These are phyloP conservation scores for Metschnikowia lochheadii DNA, from an alignment of 805 yeast genomes.

Conservation along the genomic window DNA sequence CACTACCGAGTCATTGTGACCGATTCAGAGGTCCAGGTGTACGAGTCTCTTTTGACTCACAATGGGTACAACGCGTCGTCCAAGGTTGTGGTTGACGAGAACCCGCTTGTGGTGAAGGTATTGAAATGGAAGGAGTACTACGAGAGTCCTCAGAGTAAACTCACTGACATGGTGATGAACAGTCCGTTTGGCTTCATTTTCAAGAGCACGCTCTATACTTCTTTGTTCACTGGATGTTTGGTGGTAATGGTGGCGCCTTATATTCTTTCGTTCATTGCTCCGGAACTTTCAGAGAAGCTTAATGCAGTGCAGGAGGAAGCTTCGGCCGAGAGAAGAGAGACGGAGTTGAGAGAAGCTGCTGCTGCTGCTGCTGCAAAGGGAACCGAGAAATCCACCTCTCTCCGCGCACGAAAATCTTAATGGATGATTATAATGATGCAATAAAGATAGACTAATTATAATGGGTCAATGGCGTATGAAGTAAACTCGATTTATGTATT, in stretches of 20 bases:
- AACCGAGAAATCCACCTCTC: background rate
- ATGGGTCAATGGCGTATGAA: too few species aligned
- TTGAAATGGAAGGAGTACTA: conserved; percentile 29
- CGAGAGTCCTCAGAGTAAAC: conserved; percentile 27
- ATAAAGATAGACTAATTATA: too few species aligned
- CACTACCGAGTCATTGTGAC: conserved; percentile 27
- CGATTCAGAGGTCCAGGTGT: conserved; percentile 21
- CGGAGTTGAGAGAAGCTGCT: background rate
- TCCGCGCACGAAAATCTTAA: background rate
- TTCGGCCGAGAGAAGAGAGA: background rate
- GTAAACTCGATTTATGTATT: too few species aligned
- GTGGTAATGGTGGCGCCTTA: conserved; percentile 32
- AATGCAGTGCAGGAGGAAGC: conserved; percentile 18
- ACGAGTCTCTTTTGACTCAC: conserved; percentile 19
- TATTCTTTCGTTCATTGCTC: conserved; percentile 26
- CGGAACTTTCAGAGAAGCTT: conserved; percentile 35
- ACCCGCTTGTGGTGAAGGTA: conserved; percentile 22
- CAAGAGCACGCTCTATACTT: conserved; percentile 32
- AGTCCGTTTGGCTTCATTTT: conserved; percentile 43
- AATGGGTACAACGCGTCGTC: conserved; percentile 19
- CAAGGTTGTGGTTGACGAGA: conserved; percentile 9
- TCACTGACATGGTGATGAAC: conserved; percentile 30
- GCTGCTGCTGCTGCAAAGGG: background rate
- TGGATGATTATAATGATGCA: too few species aligned
- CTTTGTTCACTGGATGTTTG: conserved; percentile 26